Conservation (phyloP, 1,139 yeast genomes). For the Candida freyschussii region DNA sequence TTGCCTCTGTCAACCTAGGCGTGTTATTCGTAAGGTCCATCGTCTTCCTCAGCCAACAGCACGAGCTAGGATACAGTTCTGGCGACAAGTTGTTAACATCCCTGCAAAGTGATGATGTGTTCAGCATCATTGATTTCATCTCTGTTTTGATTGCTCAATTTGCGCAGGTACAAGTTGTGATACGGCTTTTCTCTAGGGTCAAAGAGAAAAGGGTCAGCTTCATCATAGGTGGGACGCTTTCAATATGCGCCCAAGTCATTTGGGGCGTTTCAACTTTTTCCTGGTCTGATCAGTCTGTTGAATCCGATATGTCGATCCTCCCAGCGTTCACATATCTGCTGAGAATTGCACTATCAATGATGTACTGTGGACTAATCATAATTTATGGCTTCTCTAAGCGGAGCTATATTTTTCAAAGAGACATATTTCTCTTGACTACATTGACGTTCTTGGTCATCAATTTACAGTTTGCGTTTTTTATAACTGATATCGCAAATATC, state of each 20-base stretch:
- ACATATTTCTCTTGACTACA: constrained; percentile 49
- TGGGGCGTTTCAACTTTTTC: constrained; percentile 67
- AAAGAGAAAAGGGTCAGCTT: constrained; percentile 66
- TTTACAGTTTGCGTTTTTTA: constrained; percentile 67
- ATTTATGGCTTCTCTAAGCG: constrained; percentile 56
- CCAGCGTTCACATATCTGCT: constrained; percentile 79
- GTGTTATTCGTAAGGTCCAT: constrained; percentile 48
- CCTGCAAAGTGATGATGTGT: constrained; percentile 43
- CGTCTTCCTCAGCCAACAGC: constrained; percentile 42
- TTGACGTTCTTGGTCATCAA: constrained; percentile 57
- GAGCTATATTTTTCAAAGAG: constrained; percentile 47
- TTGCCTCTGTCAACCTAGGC: constrained; percentile 51
- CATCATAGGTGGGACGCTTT: constrained; percentile 53
- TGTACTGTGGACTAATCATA: constrained; percentile 64
- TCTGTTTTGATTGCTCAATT: constrained; percentile 58
- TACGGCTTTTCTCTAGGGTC: constrained; percentile 66
- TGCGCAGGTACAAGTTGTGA: constrained; percentile 72
- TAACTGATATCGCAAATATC: constrained; percentile 70
- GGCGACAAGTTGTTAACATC: constrained; percentile 45
- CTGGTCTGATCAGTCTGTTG: constrained; percentile 25
- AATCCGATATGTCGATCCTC: constrained; percentile 52
- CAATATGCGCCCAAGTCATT: constrained; percentile 55
- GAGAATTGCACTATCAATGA: constrained; percentile 66
- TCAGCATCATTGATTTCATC: constrained; percentile 59
- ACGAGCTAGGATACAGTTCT: constrained; percentile 51